A percentile compares a stretch with the other conserved stretches of the same genome.
Evolutionary conservation across 495 filamentous ascomycete genomes (phyloP).

Genomic region (Aspergillus taichungensis): DNA sequence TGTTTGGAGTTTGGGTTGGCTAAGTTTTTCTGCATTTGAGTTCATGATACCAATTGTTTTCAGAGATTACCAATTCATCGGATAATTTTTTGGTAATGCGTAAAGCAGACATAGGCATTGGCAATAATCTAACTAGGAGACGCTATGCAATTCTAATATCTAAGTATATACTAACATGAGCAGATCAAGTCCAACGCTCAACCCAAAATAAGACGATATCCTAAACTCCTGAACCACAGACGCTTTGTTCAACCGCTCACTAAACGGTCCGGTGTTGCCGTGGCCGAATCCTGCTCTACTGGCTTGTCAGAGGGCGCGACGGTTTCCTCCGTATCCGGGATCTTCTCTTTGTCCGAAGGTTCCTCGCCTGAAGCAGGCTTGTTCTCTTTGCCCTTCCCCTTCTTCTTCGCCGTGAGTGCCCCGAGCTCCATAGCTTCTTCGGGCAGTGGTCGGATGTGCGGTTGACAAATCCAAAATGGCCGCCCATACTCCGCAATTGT

Average conservation of each 20-base stretch:
- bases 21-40: background rate
- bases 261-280: constrained; percentile 25
- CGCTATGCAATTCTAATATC: background rate
- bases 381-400: constrained; percentile 22
- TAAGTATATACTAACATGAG: too few species aligned
- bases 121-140: background rate
- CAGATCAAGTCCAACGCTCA: too few species aligned
- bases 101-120: too few species aligned
- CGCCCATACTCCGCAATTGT: constrained; percentile 61
- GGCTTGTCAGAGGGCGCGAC: constrained; percentile 7
- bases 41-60: background rate
- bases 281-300: constrained; percentile 7
- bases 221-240: background rate
- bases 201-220: background rate
- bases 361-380: constrained; percentile 11
- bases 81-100: too few species aligned
- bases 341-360: constrained; percentile 5
- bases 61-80: too few species aligned
- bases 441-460: constrained; percentile 78
- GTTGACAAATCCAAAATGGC: constrained; percentile 91
- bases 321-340: constrained; percentile 7
- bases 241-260: constrained; percentile 23
- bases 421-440: constrained; percentile 82
- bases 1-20: constrained; percentile 2
- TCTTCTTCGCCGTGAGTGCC: constrained; percentile 58